Evolutionary conservation across 106 monocot genomes (phyloP), one percentile per base, ranked within the genome.

Genomic region (Triglochin maritima): DNA sequence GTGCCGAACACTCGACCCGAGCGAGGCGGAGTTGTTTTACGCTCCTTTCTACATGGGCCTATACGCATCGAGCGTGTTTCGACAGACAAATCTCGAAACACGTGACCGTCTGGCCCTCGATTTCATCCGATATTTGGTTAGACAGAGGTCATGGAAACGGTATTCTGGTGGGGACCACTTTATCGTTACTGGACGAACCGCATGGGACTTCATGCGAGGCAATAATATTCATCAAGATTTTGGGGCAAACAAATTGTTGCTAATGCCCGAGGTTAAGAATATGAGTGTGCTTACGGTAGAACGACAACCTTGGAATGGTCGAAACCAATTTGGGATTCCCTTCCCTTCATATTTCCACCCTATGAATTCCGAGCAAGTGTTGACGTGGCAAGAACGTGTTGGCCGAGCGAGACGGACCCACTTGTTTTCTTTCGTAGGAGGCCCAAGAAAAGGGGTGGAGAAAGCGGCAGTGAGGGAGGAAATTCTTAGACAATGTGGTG

Each of bases 281-380:
- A 75, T 87, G 65, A 62, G 83, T 10, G 70, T 87, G 5, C 72
- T 87, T 1, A 80, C 82, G 15, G 79, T 86, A 3, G 86, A 86
- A 59, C 55, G 82, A n/a, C 74, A 80, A 11, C 86, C 82, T 4
- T 75, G 82, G 86, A 7, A 52, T 4, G 77, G 77, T n/a, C 48
- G 46, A 15, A 77, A 86, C 77, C 82, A 86, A 59, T 69, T 44
- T 49, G 82, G 79, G 29, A 75, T 86, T 44, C 86, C 86, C 3
- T 86, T 82, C 57, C 77, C 82, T 0, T 86, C 86, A 45, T 82
- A 82, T 56, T 86, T 82, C 73, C 86, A 86, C 73, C 82, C 80
- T 0, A 29, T 6, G 13, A 54, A 68, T 3, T 42, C 68, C 41
- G 57, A 53, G 6, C 79, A 86, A 60, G 47, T 86, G 42, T 41